These are phyloP conservation scores for Ceratocystis diversiconidia DNA, from an alignment of 2,329 filamentous ascomycete genomes.

Conservation along the genomic window DNA sequence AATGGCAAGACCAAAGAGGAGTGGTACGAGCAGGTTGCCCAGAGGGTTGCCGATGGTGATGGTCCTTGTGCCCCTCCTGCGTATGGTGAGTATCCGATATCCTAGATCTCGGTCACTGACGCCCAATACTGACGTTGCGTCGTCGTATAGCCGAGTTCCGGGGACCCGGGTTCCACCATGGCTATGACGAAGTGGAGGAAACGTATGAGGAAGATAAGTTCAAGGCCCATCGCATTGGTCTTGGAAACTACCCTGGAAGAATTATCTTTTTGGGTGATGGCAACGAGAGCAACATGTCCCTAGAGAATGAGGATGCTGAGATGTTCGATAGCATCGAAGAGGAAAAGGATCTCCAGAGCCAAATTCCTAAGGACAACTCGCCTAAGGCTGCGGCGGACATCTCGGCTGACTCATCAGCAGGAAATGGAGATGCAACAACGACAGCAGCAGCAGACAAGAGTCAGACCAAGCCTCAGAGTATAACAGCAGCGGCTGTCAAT, in stretches of 20 bases:
- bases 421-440: conserved; percentile 12
- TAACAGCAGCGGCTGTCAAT: not conserved
- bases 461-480: not conserved
- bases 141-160: conserved; percentile 59
- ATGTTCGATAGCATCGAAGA: conserved; percentile 75
- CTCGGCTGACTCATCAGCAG: conserved; percentile 21
- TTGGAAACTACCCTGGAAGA: conserved; percentile 61
- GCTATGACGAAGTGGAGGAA: conserved; percentile 66
- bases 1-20: conserved; percentile 88
- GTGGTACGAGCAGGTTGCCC: conserved; percentile 94
- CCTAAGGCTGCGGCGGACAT: conserved; percentile 10
- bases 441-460: not conserved
- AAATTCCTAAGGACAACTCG: conserved; percentile 51
- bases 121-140: conserved; percentile 18
- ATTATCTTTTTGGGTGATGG: conserved; percentile 94
- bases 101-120: conserved; percentile 21
- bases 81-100: conserved; percentile 68
- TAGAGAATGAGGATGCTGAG: conserved; percentile 76
- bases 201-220: conserved; percentile 64
- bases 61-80: conserved; percentile 96
- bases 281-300: conserved; percentile 59
- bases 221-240: conserved; percentile 39
- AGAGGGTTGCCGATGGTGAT: conserved; percentile 88
- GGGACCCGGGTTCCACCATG: conserved; percentile 67
- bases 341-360: conserved; percentile 72